Base-by-base conservation (phyloP, 441 rosid species). In the Syzygium malaccense region DNA sequence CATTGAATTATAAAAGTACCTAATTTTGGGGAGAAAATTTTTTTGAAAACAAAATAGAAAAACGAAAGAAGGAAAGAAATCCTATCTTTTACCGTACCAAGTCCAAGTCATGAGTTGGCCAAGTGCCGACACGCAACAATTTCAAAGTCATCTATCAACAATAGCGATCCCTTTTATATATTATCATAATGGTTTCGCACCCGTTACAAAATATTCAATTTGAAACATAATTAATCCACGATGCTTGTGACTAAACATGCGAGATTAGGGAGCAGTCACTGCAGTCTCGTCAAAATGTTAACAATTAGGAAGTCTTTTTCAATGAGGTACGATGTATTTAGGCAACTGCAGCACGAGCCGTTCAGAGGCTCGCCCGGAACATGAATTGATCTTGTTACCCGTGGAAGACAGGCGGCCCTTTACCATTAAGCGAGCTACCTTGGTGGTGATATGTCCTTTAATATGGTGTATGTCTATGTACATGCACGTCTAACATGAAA, bases 281-380 rank as follows among this genome's bases (percentile, higher is more conserved):
- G 17, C 1, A 60, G 14, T 45, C 4, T 4, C 33, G 6, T 28
- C 0, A 3, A 28, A 6, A 60, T 28, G 4, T 4, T 14, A 60
- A 28, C 68, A 60, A 5, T 7, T 60, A 14, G 18, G 14, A 60
- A 60, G 68, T 60, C 68, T 14, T 28, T 60, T 14, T 60, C 28
- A 60, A 60, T 7, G 2, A 28, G 68, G 68, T 1, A 60, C 6
- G 68, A 3, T 14, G 68, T 28, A 30, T 60, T 14, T 60, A 60
- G 33, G 9, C 9, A 60, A 28, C 9, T 45, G 32, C 20, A 15
- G 23, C 20, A 30, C 20, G 0, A 64, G 30, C 20, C 23, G 10
- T n/a, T n/a, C 17, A n/a, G 20, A 30, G 71, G 71, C 37, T n/a
- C 19, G 37, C 71, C 15, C 20, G 15, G 19, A 33, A n/a, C 37